Evolutionary conservation across 768 basidiomycete species (phyloP).

Genomic region (Porpolomopsis calyptriformis): DNA sequence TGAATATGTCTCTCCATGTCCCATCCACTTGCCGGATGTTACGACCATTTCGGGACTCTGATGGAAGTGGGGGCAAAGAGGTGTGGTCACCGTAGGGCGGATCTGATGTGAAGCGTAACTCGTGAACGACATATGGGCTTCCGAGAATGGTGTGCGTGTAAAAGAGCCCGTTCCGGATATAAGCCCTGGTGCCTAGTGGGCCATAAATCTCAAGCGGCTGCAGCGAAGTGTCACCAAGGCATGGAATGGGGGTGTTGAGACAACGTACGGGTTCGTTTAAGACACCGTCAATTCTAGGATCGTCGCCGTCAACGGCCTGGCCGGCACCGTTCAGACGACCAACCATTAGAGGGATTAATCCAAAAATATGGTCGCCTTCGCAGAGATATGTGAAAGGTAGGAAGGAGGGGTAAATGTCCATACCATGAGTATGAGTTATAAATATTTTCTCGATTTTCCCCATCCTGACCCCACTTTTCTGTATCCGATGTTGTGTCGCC

Average conservation of each 20-base stretch:
- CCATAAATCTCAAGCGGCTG: constrained; percentile 80
- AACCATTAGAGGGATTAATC: constrained; percentile 58
- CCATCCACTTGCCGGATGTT: constrained; percentile 54
- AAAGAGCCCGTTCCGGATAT: constrained; percentile 55
- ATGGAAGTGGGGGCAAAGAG: constrained; percentile 33
- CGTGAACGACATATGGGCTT: constrained; percentile 69
- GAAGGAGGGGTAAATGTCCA: constrained; percentile 7
- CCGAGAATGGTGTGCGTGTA: constrained; percentile 63
- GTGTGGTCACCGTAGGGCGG: constrained; percentile 40
- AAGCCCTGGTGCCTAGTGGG: constrained; percentile 72
- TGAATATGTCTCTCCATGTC: constrained; percentile 57
- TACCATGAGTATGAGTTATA: constrained; percentile 85
- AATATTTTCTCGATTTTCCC: constrained; percentile 74
- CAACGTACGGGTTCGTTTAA: constrained; percentile 22
- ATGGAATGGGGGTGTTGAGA: background rate
- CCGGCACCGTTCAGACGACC: constrained; percentile 67
- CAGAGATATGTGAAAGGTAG: constrained; percentile 7
- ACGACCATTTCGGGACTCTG: constrained; percentile 50
- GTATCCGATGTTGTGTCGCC: constrained; percentile 69
- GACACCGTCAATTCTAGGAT: constrained; percentile 40
- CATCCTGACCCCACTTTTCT: constrained; percentile 66
- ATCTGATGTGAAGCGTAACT: constrained; percentile 59
- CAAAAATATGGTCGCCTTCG: constrained; percentile 79
- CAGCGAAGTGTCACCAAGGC: background rate
- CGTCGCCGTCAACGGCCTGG: constrained; percentile 50